Conservation (phyloP, 345 rosid species). For the Euclidium syriacum region DNA sequence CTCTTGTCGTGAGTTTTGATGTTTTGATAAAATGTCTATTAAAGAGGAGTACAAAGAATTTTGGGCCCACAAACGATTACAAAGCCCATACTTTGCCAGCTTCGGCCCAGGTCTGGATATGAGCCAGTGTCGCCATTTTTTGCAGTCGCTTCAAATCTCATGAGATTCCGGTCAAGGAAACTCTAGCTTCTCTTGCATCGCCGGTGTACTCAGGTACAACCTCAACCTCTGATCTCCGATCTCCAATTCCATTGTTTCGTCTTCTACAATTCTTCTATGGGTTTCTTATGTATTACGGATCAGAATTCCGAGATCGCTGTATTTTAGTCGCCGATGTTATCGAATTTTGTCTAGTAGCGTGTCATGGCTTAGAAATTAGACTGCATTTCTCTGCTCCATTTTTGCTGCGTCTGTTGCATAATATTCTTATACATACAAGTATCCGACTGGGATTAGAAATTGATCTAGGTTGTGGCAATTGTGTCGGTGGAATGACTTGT, state of each 20-base stretch:
- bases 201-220: constrained; percentile 27
- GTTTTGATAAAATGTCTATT: too few relatives aligned
- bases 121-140: neutral
- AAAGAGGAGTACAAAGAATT: too few relatives aligned
- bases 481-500: constrained; percentile 2
- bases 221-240: constrained; percentile 3
- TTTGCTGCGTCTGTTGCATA: neutral
- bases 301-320: constrained; percentile 4
- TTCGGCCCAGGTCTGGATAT: constrained; percentile 3
- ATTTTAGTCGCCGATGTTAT: constrained; percentile 2
- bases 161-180: constrained; percentile 24
- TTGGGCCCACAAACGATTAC: too few relatives aligned
- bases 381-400: constrained; percentile 4
- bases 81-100: neutral
- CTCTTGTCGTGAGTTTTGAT: too few relatives aligned
- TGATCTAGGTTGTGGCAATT: neutral
- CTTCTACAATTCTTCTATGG: neutral
- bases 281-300: neutral
- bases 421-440: neutral
- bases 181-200: constrained; percentile 13
- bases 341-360: neutral
- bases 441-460: neutral
- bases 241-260: neutral
- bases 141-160: constrained; percentile 14
- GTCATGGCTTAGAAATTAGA: neutral